Evolutionary conservation across 352 stramenopile genomes (phyloP), one percentile per base, ranked within the genome.

Genomic region (Phytopythium aichiense): DNA sequence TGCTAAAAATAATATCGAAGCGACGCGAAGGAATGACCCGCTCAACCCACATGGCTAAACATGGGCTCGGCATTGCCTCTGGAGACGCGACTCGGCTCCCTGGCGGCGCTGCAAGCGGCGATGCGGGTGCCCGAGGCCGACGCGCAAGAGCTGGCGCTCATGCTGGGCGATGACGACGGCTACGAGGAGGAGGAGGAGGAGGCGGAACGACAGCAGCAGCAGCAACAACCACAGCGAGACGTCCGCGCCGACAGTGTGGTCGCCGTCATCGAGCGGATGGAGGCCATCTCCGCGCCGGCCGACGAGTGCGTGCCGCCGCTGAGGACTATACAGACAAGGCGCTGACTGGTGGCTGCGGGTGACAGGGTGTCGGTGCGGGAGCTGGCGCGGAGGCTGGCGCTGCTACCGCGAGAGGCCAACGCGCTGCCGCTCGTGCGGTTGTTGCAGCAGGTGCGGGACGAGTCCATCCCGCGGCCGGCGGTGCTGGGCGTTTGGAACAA

Each of bases 401-500:
- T 51, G 33, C 60, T 88, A 16, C 76, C 76, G 11, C 56, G 59
- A 33, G 69, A 84, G 16, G 61, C 66, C 20, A 69, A 69, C 46
- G 66, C 65, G 1, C 49, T 69, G n/a, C 63, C 72, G 43, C 68
- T 88, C 25, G 64, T 85, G 18, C 68, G 72, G n/a, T 42, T 88
- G 31, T 58, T 88, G n/a, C 64, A 74, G 5, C 77, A 84, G 22
- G 59, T 81, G 22, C 59, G 69, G 30, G 79, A 88, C 55, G 71
- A 84, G 59, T 81, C 69, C 50, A 75, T 81, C 2, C 79, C 79
- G 12, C 76, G 76, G 33, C 65, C 84, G 31, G 79, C 76, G 7
- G 69, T 87, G 40, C 64, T 81, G 20, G 73, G 70, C 28, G 78
- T 88, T 50, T 88, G 79, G 76, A 73, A 64, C 45, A 80, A 80